Evolutionary conservation across 1,284 basidiomycete species (phyloP).

Genomic region (Boletus smithii): DNA sequence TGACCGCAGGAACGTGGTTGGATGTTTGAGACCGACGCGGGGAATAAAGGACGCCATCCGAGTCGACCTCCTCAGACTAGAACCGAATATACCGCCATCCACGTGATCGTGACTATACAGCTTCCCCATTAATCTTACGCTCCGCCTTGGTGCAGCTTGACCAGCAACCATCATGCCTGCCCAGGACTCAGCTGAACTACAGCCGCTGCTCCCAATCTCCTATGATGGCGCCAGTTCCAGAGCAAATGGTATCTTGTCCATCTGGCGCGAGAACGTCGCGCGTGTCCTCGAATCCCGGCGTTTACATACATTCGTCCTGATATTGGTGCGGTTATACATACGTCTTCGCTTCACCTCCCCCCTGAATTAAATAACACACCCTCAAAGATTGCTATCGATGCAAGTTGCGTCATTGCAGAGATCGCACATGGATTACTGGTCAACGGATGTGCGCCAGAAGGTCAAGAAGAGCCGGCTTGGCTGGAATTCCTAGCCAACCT

Average conservation of each 20-base stretch:
- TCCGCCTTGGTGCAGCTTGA: conserved; percentile 16
- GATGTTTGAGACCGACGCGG: conserved; percentile 19
- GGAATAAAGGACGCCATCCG: conserved; percentile 13
- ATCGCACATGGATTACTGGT: conserved; percentile 64
- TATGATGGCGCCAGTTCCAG: conserved; percentile 20
- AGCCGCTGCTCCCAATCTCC: conserved; percentile 49
- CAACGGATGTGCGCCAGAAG: conserved; percentile 46
- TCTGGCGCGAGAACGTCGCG: conserved; percentile 41
- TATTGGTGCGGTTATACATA: conserved; percentile 43
- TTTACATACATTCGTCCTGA: conserved; percentile 58
- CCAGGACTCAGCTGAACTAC: conserved; percentile 47
- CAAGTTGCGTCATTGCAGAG: conserved; percentile 63
- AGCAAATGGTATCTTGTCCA: conserved; percentile 14
- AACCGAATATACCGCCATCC: conserved; percentile 5
- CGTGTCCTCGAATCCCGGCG: conserved; percentile 49
- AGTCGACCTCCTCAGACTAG: too few relatives aligned
- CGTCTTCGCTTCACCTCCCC: conserved; percentile 10
- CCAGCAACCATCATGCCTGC: conserved; percentile 32
- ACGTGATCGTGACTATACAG: conserved; percentile 31
- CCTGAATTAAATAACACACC: conserved; percentile 11
- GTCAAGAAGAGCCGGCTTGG: conserved; percentile 53
- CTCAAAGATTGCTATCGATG: conserved; percentile 60
- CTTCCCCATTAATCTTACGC: conserved; percentile 1
- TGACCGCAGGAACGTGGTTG: conserved; percentile 2
- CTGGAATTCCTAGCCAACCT: conserved; percentile 57